Conservation (phyloP, 345 rosid species). For the Citrus medica region DNA sequence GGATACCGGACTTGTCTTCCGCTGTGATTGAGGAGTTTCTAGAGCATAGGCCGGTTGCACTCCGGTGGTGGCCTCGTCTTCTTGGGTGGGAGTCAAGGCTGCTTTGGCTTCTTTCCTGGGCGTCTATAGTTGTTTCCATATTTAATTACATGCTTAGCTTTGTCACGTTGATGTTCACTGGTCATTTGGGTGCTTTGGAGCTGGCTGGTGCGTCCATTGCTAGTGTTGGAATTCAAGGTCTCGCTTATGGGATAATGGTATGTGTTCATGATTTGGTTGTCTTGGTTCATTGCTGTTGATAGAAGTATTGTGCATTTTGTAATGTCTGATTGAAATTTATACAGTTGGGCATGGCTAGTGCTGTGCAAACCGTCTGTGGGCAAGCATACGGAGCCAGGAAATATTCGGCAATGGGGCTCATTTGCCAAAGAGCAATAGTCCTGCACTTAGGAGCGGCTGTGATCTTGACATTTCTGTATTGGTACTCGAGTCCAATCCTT, state of each 20-base stretch:
- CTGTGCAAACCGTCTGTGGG: slow-evolving; percentile 94
- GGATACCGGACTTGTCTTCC: slow-evolving; percentile 54
- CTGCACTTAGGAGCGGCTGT: slow-evolving; percentile 73
- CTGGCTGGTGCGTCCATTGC: slow-evolving; percentile 94
- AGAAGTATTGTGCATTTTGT: background rate
- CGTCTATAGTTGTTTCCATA: slow-evolving; percentile 65
- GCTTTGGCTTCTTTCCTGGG: slow-evolving; percentile 72
- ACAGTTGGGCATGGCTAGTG: slow-evolving; percentile 96
- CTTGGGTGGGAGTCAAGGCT: slow-evolving; percentile 77
- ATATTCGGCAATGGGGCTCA: slow-evolving; percentile 72
- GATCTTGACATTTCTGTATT: slow-evolving; percentile 62
- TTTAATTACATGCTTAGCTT: slow-evolving; percentile 86
- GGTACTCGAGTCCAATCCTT: slow-evolving; percentile 61
- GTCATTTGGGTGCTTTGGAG: slow-evolving; percentile 70
- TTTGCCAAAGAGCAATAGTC: slow-evolving; percentile 88
- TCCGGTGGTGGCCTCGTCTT: slow-evolving; percentile 72
- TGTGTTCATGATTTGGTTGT: background rate
- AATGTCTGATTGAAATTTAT: background rate
- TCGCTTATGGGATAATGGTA: slow-evolving; percentile 96
- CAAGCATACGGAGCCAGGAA: slow-evolving; percentile 89
- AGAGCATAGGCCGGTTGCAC: slow-evolving; percentile 28
- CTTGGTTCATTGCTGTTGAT: background rate
- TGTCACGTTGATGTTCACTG: slow-evolving; percentile 70
- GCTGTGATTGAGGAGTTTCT: slow-evolving; percentile 64
- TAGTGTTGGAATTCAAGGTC: slow-evolving; percentile 87